Conservation (phyloP, 208 protist species). For the Wallacemonas rigidus region DNA sequence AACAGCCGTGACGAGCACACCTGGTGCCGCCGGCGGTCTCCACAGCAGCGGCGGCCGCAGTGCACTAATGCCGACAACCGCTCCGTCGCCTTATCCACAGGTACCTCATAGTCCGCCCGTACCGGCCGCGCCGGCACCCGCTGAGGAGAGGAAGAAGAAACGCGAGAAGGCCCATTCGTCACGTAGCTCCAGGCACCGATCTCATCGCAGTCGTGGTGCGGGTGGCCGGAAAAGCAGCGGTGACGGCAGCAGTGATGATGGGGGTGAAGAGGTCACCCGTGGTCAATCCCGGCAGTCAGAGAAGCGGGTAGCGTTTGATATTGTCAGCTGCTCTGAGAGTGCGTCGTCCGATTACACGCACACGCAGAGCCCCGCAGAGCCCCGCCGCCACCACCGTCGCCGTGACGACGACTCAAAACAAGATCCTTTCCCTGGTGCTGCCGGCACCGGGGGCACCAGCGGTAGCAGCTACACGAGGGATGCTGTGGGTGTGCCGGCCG, state of each 20-base stretch:
- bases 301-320: constrained; percentile 2
- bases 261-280: not conserved
- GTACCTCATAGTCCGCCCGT: too few relatives aligned
- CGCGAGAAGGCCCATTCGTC: constrained; percentile 4
- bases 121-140: too few relatives aligned
- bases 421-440: not conserved
- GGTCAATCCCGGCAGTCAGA: not conserved
- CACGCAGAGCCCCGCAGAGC: constrained; percentile 20
- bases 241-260: not conserved
- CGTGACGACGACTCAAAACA: not conserved
- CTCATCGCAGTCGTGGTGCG: not conserved
- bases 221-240: too few relatives aligned
- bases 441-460: not conserved
- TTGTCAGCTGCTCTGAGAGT: constrained; percentile 4
- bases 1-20: not conserved
- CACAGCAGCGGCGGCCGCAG: not conserved
- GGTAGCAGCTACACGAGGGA: not conserved
- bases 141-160: not conserved
- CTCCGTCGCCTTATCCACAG: too few relatives aligned
- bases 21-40: not conserved
- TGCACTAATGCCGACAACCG: too few relatives aligned
- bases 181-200: constrained; percentile 6
- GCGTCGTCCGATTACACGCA: constrained; percentile 13
- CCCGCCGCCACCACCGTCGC: not conserved
- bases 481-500: not conserved